Base-by-base conservation (phyloP, 2,329 filamentous ascomycete genomes). In the Exserohilum rostratum region DNA sequence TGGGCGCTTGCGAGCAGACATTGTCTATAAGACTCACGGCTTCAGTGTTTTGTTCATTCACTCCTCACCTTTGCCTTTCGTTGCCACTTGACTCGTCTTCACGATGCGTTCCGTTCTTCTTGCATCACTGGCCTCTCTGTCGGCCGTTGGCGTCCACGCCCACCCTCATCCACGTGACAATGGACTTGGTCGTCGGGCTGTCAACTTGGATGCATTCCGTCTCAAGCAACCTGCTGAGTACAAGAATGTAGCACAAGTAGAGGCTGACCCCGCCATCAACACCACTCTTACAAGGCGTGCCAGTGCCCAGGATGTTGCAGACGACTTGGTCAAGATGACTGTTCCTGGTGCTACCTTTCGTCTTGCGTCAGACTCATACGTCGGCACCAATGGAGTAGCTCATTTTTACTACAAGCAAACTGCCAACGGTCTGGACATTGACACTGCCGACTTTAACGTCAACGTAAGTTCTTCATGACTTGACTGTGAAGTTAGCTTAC, bases 401-500 rank as follows among this genome's bases (percentile, higher is more conserved):
- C 84, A 87, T 62, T 82, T 85, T 58, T 79, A 85, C 68, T 84
- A 86, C 66, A 83, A 82, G 71, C 85, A 87, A 72, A 86, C 83
- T 0, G 73, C 77, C 6, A 81, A 85, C 49, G 84, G 80, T 1
- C 67, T 86, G 20, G 84, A 86, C 56, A 80, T 87, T 55, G 84
- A 86, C 61, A 86, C 86, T 61, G 82, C 81, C 1, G 82, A 85
- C 64, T 84, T 85, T 63, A 85, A 85, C 46, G 82, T 86, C 43
- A 86, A 86, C 58, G 82, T 85, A 61, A 74, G 82, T 25, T 75
- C 11, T n/a, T 5, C 5, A 13, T 3, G 17, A 27, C 9, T 2
- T 17, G 39, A 6, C 1, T 10, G 11, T n/a, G n/a, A 9, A 35
- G 17, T 12, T 13, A 40, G 13, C 42, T 33, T 34, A 46, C 34